Percentiles rank a stretch among this genome's conserved stretches.
phyloP scores from a whole-genome alignment of 371 early-diverging fungal genomes.

The Chytridium lagenaria region DNA sequence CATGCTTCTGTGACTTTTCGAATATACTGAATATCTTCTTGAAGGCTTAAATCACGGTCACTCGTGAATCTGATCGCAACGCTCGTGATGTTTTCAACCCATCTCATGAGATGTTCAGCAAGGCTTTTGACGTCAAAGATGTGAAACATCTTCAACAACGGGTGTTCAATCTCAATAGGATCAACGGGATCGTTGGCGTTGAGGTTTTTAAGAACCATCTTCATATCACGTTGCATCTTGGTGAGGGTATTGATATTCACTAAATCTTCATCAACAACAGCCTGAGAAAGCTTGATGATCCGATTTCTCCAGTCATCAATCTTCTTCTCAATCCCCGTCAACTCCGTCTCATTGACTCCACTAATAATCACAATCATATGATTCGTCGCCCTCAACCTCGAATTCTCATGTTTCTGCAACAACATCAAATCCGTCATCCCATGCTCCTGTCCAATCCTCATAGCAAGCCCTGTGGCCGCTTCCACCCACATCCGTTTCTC shows the following conservation, averaged over 20 bases:
- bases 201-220: constrained; percentile 52
- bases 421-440: constrained; percentile 55
- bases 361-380: constrained; percentile 55
- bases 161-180: constrained; percentile 48
- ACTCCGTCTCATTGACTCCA: constrained; percentile 46
- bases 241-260: constrained; percentile 49
- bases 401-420: constrained; percentile 54
- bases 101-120: constrained; percentile 46
- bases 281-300: constrained; percentile 49
- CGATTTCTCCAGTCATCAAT: constrained; percentile 55
- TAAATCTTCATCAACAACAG: constrained; percentile 57
- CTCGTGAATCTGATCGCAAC: constrained; percentile 56
- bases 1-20: constrained; percentile 51
- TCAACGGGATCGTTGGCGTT: constrained; percentile 48
- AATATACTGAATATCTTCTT: constrained; percentile 50
- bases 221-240: constrained; percentile 53
- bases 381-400: constrained; percentile 49
- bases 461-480: constrained; percentile 56
- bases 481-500: constrained; percentile 61
- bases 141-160: constrained; percentile 48
- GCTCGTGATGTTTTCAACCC: constrained; percentile 51
- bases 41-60: constrained; percentile 52
- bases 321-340: constrained; percentile 46
- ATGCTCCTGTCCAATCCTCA: constrained; percentile 59
- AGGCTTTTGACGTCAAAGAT: constrained; percentile 50